These are phyloP conservation scores for Aspergillus uvarum DNA, from an alignment of 2,329 filamentous ascomycete species.

Conservation along the genomic window DNA sequence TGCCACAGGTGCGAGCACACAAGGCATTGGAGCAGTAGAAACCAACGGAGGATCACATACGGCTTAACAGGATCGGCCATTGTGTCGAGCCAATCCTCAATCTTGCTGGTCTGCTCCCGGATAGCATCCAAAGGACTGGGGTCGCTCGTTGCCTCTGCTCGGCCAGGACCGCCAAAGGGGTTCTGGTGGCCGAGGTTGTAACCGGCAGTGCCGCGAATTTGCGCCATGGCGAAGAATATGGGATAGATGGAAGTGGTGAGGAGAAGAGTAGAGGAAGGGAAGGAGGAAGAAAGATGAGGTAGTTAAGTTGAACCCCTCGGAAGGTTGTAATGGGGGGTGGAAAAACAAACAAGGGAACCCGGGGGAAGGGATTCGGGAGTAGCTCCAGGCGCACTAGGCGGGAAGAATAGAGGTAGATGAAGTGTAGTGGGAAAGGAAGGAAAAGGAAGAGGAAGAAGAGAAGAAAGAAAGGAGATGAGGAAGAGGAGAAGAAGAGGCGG, in stretches of 20 bases:
- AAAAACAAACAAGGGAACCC: background rate
- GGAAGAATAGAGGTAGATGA: background rate
- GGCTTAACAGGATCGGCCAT: slow-evolving; percentile 90
- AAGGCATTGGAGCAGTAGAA: background rate
- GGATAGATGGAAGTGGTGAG: slow-evolving; percentile 1
- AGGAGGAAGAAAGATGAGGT: slow-evolving; percentile 6
- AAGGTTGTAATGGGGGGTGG: background rate
- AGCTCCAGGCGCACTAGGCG: background rate
- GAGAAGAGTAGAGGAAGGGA: slow-evolving; percentile 1
- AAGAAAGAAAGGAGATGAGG: background rate
- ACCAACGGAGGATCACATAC: slow-evolving; percentile 57
- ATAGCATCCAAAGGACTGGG: slow-evolving; percentile 82
- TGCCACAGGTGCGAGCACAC: background rate
- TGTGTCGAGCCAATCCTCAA: slow-evolving; percentile 88
- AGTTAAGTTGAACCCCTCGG: background rate
- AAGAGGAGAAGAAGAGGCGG: slow-evolving; percentile 5
- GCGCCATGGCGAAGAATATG: slow-evolving; percentile 42
- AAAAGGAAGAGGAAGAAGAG: background rate
- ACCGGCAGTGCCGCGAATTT: slow-evolving; percentile 68
- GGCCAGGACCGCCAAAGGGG: slow-evolving; percentile 65
- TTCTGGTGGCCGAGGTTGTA: slow-evolving; percentile 79
- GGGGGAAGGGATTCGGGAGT: background rate
- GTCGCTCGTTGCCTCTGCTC: slow-evolving; percentile 62
- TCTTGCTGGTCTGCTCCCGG: slow-evolving; percentile 94
- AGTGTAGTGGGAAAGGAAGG: background rate